Evolutionary conservation across 1,139 yeast species (phyloP).

Genomic region (Neolecta irregularis): DNA sequence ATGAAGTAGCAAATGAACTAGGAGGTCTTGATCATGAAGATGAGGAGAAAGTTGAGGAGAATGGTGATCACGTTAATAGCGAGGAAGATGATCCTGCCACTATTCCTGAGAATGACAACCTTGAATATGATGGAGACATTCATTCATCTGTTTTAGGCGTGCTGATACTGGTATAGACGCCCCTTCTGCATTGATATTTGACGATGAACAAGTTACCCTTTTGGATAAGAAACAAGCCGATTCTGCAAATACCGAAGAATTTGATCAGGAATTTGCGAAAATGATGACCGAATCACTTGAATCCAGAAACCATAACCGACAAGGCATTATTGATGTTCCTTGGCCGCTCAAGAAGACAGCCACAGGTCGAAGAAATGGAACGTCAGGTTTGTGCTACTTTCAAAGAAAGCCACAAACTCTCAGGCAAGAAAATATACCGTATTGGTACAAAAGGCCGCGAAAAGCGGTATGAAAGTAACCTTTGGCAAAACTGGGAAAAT

Average conservation of each 20-base stretch:
- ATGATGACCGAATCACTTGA: constrained; percentile 23
- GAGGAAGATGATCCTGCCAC: constrained; percentile 11
- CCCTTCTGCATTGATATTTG: too few relatives aligned
- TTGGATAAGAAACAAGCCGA: too few relatives aligned
- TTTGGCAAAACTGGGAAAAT: too few relatives aligned
- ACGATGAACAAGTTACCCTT: constrained; percentile 15
- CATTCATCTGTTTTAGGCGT: too few relatives aligned
- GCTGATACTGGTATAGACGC: too few relatives aligned
- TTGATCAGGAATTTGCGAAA: constrained; percentile 24
- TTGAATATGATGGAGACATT: constrained; percentile 14
- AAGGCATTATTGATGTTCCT: constrained; percentile 22
- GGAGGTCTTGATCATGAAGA: constrained; percentile 17
- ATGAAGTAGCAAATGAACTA: constrained; percentile 16
- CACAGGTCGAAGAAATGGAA: too few relatives aligned
- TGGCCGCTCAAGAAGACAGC: constrained; percentile 23
- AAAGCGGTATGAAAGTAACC: too few relatives aligned
- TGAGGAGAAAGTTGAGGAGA: constrained; percentile 12
- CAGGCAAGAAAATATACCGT: too few relatives aligned
- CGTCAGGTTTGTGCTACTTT: too few relatives aligned
- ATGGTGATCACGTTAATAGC: constrained; percentile 5
- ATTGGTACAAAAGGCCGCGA: too few relatives aligned
- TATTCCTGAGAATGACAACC: constrained; percentile 4
- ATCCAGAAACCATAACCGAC: constrained; percentile 16
- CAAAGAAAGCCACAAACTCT: too few relatives aligned
- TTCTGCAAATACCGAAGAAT: too few relatives aligned